Base-by-base conservation (phyloP, 768 basidiomycete species). In the Kwoniella botswanensis region DNA sequence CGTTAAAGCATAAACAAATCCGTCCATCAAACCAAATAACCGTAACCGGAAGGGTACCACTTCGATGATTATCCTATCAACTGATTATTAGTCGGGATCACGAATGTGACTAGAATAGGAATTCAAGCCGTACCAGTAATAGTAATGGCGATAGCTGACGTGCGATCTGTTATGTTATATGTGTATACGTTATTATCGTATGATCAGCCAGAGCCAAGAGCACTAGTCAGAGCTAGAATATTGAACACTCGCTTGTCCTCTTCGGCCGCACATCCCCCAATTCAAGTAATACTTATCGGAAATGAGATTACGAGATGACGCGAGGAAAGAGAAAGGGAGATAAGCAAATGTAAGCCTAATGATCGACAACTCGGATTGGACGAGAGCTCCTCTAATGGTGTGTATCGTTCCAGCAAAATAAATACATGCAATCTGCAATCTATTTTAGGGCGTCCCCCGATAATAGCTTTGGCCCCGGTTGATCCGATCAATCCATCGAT, bases 71-170 rank as follows among this genome's bases (percentile, higher is more conserved):
- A 21, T 55, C 54, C 24, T 55, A 55, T 50, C 13, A 50, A 50
- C 46, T 50, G 46, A 50, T 50, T 35, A 50, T 50, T 35, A 35
- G 35, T 35, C 35, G 35, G 35, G 35, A 35, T 35, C 35, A 35
- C 35, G 35, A 35, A 35, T 35, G 7, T 35, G 35, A 35, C 35
- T 35, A 35, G 35, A 35, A 35, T 35, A 35, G 35, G 35, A 35
- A 35, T 35, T 35, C 35, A 35, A 35, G 35, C 35, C 35, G 35
- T 35, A 35, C 35, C 6, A 35, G 35, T 35, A 22, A 22, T 55
- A 24, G 21, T 6, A 43, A 61, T 61, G 59, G 59, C 42, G 59
- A 61, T 61, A 61, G 43, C 35, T 61, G 59, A 61, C 59, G 59
- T 61, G 59, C 59, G 41, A 61, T 43, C n/a, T 18, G 35, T 35